These are phyloP conservation scores for Rhizopogon sp. DNA, from an alignment of 768 basidiomycete genomes.

Conservation along the genomic window DNA sequence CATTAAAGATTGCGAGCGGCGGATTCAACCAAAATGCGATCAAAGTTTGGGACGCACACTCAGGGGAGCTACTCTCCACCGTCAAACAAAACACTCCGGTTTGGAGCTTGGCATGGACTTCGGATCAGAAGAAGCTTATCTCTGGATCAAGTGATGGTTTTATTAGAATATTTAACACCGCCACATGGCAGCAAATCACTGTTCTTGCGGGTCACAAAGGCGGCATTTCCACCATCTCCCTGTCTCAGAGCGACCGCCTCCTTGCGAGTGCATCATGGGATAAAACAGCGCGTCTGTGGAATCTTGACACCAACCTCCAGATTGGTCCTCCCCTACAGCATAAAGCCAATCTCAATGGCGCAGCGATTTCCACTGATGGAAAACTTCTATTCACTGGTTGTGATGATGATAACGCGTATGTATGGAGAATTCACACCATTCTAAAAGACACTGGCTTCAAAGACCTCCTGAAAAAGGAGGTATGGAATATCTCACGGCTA, in stretches of 20 bases:
- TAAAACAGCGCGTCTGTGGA: neutral
- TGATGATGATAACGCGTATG: neutral
- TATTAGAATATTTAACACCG: neutral
- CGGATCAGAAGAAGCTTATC: neutral
- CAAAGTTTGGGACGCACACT: neutral
- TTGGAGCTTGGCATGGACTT: neutral
- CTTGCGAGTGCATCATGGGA: neutral
- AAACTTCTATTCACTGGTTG: neutral
- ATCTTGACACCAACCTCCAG: neutral
- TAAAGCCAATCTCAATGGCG: neutral
- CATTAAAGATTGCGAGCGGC: neutral
- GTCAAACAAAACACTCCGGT: neutral
- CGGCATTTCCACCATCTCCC: neutral
- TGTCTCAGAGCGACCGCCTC: neutral
- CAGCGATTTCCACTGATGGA: neutral
- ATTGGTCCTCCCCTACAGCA: neutral
- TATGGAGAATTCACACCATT: neutral
- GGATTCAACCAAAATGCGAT: neutral
- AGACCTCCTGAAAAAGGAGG: neutral
- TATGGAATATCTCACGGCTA: no score
- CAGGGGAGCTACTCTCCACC: neutral
- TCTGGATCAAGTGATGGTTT: neutral
- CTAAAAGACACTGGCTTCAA: neutral
- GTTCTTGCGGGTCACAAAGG: neutral
- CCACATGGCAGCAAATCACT: neutral